A percentile compares a stretch with the other conserved stretches of the same genome.
phyloP scores from a whole-genome alignment of 305 asterid species.

The Fraxinus floribunda region DNA sequence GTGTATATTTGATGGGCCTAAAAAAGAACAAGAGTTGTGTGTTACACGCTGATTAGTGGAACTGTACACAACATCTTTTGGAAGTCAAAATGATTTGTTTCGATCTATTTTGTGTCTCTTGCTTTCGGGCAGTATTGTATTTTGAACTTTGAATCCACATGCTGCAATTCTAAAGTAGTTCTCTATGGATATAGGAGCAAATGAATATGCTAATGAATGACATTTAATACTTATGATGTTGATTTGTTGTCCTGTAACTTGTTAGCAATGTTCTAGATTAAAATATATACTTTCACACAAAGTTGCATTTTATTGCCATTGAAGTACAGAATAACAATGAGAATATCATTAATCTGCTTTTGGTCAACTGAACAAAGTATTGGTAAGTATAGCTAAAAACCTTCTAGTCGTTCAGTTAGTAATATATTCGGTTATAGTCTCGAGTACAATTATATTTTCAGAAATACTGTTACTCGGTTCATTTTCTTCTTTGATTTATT shows the following conservation, averaged over 20 bases:
- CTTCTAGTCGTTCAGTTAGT: slow-evolving; percentile 8
- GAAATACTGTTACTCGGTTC: neutral
- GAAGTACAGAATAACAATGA: slow-evolving; percentile 9
- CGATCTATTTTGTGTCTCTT: neutral
- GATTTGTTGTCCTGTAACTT: neutral
- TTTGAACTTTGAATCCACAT: neutral
- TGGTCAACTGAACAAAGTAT: neutral
- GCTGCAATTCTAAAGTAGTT: neutral
- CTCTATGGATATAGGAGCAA: neutral
- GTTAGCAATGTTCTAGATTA: slow-evolving; percentile 10
- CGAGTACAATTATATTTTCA: neutral
- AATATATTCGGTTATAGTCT: slow-evolving; percentile 10
- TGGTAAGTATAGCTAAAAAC: neutral
- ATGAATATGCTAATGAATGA: neutral
- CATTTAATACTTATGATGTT: neutral
- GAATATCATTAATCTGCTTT: neutral
- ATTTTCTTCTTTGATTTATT: neutral
- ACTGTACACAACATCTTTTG: neutral
- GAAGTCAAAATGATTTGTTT: neutral
- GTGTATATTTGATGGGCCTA: neutral
- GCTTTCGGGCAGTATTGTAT: neutral
- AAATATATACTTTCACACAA: slow-evolving; percentile 1
- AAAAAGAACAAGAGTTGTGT: neutral
- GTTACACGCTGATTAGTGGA: neutral
- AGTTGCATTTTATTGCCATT: slow-evolving; percentile 3